Base-by-base conservation (phyloP, 1,284 basidiomycete species). In the Pulveroboletus sp. region DNA sequence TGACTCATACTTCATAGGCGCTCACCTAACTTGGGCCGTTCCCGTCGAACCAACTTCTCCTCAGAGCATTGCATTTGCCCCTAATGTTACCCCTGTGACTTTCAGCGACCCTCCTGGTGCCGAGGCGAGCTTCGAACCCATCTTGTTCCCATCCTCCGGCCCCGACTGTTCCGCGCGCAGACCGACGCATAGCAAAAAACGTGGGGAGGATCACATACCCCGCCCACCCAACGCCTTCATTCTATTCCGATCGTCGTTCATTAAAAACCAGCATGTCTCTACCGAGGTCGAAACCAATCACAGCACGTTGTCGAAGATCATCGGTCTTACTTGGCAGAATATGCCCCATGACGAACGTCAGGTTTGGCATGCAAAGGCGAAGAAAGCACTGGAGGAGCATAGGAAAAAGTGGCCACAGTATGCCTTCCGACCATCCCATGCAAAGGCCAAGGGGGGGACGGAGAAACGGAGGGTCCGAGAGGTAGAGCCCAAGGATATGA, bases 201-300 rank as follows among this genome's bases (percentile, higher is more conserved):
- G 84, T 68, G 80, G 84, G 52, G 78, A 85, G 17, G 84, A 89
- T 62, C 90, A 94, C 67, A 88, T 94, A 65, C 91, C 92, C 45
- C 84, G 92, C 20, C 92, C 92, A 0, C 86, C 91, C 3, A 94
- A 95, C 70, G 92, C 92, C 31, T 95, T 94, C 74, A 94, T 95
- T 67, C 81, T 95, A 65, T 95, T 93, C 76, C 86, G 92, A 49
- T 91, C 90, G 1, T 81, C 83, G 40, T 91, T 92, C 64, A 91
- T 92, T 65, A 85, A 86, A 66, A 81, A 80, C 43, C 85, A 87
- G 57, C 81, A 89, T 53, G 87, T 94, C 50, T 88, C 91, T 5
- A 80, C 85, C 6, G 83, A 83, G 40, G 85, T 92, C 38, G 89
- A 92, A 74, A 85, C 87, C 48, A 88, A 90, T 65, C 91, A 92